These are phyloP conservation scores for Alisma plantagoaquatica DNA, from an alignment of 106 monocot genomes.

Conservation along the genomic window DNA sequence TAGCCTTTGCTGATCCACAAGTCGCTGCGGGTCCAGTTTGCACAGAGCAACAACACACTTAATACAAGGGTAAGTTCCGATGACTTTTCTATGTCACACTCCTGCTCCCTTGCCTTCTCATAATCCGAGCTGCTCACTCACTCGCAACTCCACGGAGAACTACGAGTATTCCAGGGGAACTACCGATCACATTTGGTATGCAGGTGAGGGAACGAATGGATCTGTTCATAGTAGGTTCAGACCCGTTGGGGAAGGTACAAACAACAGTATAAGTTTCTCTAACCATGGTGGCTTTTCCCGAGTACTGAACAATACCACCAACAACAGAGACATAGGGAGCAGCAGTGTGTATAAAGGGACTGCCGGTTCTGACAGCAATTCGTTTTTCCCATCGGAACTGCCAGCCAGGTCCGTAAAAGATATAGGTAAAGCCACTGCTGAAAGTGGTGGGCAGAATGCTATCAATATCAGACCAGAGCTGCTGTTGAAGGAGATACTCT, in stretches of 20 bases:
- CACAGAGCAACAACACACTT: slow-evolving; percentile 24
- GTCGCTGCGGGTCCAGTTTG: slow-evolving; percentile 5
- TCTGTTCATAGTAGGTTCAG: slow-evolving; percentile 92
- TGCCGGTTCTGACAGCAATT: slow-evolving; percentile 36
- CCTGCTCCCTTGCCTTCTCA: slow-evolving; percentile 63
- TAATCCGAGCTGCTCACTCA: slow-evolving; percentile 92
- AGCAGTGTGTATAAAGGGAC: slow-evolving; percentile 18
- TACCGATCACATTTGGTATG: slow-evolving; percentile 72
- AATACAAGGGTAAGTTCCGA: slow-evolving; percentile 61
- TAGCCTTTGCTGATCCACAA: not conserved
- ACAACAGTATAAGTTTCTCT: slow-evolving; percentile 42
- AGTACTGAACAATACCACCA: slow-evolving; percentile 1
- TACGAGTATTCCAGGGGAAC: slow-evolving; percentile 45
- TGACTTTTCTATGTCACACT: slow-evolving; percentile 51
- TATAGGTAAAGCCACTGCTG: not conserved
- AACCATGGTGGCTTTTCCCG: slow-evolving; percentile 23
- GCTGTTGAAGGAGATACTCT: slow-evolving; percentile 9
- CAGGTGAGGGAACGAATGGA: slow-evolving; percentile 90
- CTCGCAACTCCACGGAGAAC: slow-evolving; percentile 63
- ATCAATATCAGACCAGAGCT: not conserved
- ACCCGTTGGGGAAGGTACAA: slow-evolving; percentile 28
- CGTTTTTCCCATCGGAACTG: slow-evolving; percentile 65
- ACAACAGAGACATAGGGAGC: slow-evolving; percentile 18
- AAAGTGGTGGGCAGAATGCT: not conserved
- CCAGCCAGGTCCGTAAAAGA: slow-evolving; percentile 34